Evolutionary conservation across 148 eudicot species (phyloP).

Genomic region (Dysphania ambrosioides): DNA sequence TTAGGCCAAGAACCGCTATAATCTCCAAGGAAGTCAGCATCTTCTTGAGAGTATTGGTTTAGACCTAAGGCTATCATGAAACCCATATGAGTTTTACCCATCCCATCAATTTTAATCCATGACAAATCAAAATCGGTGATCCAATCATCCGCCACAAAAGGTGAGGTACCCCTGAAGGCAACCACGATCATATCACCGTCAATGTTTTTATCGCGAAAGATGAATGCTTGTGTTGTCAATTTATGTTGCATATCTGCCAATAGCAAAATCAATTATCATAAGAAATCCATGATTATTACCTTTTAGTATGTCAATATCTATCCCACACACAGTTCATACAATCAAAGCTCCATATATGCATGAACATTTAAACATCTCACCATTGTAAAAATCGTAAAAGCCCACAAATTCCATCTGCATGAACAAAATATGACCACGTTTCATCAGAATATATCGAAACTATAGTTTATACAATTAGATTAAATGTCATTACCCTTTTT

Average conservation of each 20-base stretch:
- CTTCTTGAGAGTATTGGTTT: conserved; percentile 26
- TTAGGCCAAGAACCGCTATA: conserved; percentile 37
- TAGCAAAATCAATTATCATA: background rate
- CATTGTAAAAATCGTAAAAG: conserved; percentile 61
- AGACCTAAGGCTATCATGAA: conserved; percentile 73
- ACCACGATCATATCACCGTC: conserved; percentile 41
- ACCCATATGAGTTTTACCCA: conserved; percentile 64
- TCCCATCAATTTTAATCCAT: conserved; percentile 42
- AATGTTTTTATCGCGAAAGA: conserved; percentile 31
- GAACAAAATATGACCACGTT: too few relatives aligned
- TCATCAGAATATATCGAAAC: too few relatives aligned
- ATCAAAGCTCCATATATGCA: too few relatives aligned
- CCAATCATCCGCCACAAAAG: conserved; percentile 64
- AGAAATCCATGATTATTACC: too few relatives aligned
- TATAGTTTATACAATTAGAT: too few relatives aligned
- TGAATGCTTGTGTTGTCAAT: conserved; percentile 55
- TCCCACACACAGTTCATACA: too few relatives aligned
- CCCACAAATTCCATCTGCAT: conserved; percentile 72
- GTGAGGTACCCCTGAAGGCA: conserved; percentile 67
- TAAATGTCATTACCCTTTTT: too few relatives aligned
- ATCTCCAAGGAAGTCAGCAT: conserved; percentile 20
- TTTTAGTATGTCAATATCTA: too few relatives aligned
- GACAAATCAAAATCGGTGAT: conserved; percentile 61
- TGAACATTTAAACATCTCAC: conserved; percentile 31
- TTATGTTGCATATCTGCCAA: conserved; percentile 43